Base-by-base conservation (phyloP, 2,329 filamentous ascomycete genomes). In the Neonectria hederae region DNA sequence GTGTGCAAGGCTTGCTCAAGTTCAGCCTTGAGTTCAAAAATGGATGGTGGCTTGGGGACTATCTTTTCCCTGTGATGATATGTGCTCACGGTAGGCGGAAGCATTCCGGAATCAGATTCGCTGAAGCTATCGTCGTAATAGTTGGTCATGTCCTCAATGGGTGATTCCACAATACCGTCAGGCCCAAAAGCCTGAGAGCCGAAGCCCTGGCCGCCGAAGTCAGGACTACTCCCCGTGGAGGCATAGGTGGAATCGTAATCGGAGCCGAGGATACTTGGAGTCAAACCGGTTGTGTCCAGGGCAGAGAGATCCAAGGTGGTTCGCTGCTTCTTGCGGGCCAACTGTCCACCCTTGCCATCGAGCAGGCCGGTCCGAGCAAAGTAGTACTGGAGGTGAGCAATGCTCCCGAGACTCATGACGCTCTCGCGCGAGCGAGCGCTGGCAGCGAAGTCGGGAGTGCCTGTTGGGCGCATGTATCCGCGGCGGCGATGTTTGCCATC, bases 381-480 rank as follows among this genome's bases (percentile, higher is more conserved):
- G 81, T 98, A 99, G 81, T 98, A 97, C 79, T 99, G 96, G 75
- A 99, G 83, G 81, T 99, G 96, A 60, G 94, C 93, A 73, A 99
- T 99, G 79, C 94, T 97, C 59, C 96, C 96, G 66, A 99, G 82
- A 75, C 93, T 97, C 88, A 98, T 91, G 69, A 99, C 96, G 76
- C 94, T 97, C 78, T 99, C 95, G 67, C 96, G 87, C 54, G 93
- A 93, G 76, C 89, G 90, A 51, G 96, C 96, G 61, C 94, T 97
- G 64, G 92, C 91, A 26, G 96, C 93, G 78, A 98, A 99, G 74
- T 94, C 88, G 55, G 35, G 35, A 38, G 92, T 97, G 58, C 90
- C 92, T 76, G 94, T 91, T 1, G 94, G 94, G 54, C 94, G 88
- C 81, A 97, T 92, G 81, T 95, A 97, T 46, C 94, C 94, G 66